Evolutionary conservation across 83 land plant species (phyloP), one percentile per base, ranked within the genome.

Genomic region (Picea abies): DNA sequence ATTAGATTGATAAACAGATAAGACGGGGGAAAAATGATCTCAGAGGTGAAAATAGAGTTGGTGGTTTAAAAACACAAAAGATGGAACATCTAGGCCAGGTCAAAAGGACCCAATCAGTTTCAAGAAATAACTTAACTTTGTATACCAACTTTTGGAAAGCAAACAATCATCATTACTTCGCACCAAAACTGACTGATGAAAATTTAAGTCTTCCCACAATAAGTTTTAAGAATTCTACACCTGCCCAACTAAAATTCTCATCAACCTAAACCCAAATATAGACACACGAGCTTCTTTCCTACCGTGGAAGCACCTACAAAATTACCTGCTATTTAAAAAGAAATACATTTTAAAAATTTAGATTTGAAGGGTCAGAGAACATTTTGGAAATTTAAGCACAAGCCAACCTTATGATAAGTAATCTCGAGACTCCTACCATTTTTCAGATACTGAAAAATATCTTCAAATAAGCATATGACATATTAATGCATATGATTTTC

Each of bases 391-490:
- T 68, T 22, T 11, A 68, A 26, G 71, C 20, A 58, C 20, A 25
- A 58, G 7, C 63, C 20, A 58, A 25, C 8, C 19, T 76, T 61
- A 15, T 61, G 16, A 77, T 7, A 77, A 77, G 12, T 58, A 29
- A 56, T 61, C 58, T 44, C 23, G 3, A 77, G 35, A 77, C 32
- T 26, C 22, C 4, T 58, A 16, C 62, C 79, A 52, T 76, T 76
- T 52, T 56, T 56, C n/a, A 77, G 61, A 77, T 16, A 77, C 78
- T 77, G 63, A 56, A 77, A 77, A 56, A 77, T 58, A 25, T 65
- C 14, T 63, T 62, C 81, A 80, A 14, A 80, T 35, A 80, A 58
- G 60, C 60, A 58, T 58, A 58, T 58, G 17, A 16, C 17, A 64
- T 44, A 80, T 62, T 67, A 80, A 23, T 37, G 7, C 9, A 64